Conservation (phyloP, 768 basidiomycete genomes). For the Dendrothele bispora region DNA sequence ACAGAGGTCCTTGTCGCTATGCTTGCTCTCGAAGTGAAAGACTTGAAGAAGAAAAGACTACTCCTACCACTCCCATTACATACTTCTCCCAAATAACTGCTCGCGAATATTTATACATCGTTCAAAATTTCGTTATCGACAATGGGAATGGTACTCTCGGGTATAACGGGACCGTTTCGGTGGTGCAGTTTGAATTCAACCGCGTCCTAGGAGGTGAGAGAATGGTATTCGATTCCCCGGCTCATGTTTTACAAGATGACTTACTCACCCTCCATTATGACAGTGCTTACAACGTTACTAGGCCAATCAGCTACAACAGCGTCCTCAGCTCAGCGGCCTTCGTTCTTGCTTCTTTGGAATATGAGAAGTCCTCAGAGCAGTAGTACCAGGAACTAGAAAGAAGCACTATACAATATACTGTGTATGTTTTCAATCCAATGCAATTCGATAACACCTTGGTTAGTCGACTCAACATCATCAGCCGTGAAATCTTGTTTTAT, state of each 20-base stretch:
- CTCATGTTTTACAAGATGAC: background rate
- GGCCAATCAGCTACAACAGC: constrained; percentile 37
- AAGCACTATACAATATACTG: no score
- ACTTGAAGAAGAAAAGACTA: no score
- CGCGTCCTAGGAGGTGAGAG: constrained; percentile 39
- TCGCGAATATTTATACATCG: constrained; percentile 42
- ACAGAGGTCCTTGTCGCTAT: no score
- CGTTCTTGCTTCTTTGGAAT: constrained; percentile 43
- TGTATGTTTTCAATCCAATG: no score
- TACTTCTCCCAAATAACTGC: constrained; percentile 32
- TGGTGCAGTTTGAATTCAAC: constrained; percentile 36
- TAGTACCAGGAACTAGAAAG: no score
- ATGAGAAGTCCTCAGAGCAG: no score
- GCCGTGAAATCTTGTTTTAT: no score
- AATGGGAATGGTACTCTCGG: constrained; percentile 43
- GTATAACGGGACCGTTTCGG: constrained; percentile 43
- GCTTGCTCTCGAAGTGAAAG: no score
- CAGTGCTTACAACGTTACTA: constrained; percentile 45
- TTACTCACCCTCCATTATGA: no score
- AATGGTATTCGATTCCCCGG: background rate
- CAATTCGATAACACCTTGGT: no score
- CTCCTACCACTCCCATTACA: no score
- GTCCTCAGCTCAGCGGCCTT: constrained; percentile 47
- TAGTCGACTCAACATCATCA: no score
- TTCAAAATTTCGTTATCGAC: constrained; percentile 36